Evolutionary conservation across 192 early-diverging fungal genomes (phyloP).

Genomic region (Backusella circina): DNA sequence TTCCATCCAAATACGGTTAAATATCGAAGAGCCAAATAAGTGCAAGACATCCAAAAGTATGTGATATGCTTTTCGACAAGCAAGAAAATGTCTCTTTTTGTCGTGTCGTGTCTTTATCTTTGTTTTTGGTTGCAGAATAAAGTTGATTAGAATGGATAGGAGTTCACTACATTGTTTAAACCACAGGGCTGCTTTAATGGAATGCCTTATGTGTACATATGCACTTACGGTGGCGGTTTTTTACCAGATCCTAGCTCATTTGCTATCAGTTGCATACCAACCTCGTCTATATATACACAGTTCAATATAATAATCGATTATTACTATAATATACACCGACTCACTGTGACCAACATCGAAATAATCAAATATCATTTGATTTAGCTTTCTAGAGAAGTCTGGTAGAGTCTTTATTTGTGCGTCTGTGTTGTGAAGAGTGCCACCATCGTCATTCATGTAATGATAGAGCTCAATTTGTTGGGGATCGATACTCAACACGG

Average conservation of each 20-base stretch:
- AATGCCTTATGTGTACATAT: background rate
- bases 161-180: background rate
- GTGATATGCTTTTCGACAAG: background rate
- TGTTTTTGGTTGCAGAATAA: background rate
- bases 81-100: background rate
- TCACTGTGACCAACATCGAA: conserved; percentile 1
- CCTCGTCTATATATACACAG: background rate
- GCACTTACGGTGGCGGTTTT: background rate
- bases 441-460: background rate
- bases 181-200: background rate
- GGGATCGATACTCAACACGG: background rate
- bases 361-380: conserved; percentile 9
- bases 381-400: background rate
- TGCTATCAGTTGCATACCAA: conserved; percentile 3
- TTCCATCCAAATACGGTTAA: background rate
- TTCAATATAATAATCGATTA: background rate
- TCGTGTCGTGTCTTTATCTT: background rate
- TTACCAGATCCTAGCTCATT: background rate
- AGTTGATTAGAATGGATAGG: background rate
- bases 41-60: background rate
- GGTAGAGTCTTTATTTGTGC: background rate
- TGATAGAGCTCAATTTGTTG: background rate
- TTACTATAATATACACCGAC: background rate
- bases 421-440: background rate
- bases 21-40: background rate